phyloP scores from a whole-genome alignment of 2,329 filamentous ascomycete species.

The Ramichloridium luteum region DNA sequence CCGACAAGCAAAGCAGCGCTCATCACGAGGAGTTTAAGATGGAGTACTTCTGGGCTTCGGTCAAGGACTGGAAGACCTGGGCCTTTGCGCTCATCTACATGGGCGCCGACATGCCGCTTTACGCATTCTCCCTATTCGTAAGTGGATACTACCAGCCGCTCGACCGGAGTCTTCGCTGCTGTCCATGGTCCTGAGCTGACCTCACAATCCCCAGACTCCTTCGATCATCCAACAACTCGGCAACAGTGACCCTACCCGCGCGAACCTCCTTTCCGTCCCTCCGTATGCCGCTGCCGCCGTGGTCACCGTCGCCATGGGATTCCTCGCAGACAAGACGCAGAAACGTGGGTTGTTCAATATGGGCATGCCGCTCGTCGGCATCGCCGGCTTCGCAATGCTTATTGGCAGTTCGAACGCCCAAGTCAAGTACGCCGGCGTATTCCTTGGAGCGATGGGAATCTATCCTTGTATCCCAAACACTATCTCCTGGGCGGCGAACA shows the following conservation, averaged over 20 bases:
- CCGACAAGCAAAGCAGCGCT: slow-evolving; percentile 17
- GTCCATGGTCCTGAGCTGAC: background rate
- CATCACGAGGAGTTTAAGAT: slow-evolving; percentile 17
- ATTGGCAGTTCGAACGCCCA: slow-evolving; percentile 49
- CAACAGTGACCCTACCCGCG: slow-evolving; percentile 47
- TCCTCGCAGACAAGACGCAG: slow-evolving; percentile 60
- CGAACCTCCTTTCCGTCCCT: slow-evolving; percentile 62
- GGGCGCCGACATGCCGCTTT: slow-evolving; percentile 30
- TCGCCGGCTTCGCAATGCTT: slow-evolving; percentile 69
- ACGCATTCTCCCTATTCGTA: slow-evolving; percentile 23
- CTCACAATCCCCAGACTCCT: slow-evolving; percentile 7
- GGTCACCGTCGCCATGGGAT: slow-evolving; percentile 58
- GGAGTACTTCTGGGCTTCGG: slow-evolving; percentile 16
- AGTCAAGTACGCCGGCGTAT: slow-evolving; percentile 71
- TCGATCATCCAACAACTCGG: slow-evolving; percentile 28
- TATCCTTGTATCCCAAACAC: slow-evolving; percentile 82
- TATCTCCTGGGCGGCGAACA: slow-evolving; percentile 78
- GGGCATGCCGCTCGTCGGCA: slow-evolving; percentile 52
- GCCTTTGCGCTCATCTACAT: slow-evolving; percentile 58
- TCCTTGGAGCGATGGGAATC: slow-evolving; percentile 74
- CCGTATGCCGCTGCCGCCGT: slow-evolving; percentile 62
- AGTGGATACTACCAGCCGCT: too few relatives aligned
- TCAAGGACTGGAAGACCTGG: slow-evolving; percentile 78
- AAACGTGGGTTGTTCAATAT: slow-evolving; percentile 75
- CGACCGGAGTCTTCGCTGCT: too few relatives aligned